A percentile compares a stretch with the other conserved stretches of the same genome.
These are phyloP conservation scores for Podosphaera aphanis DNA, from an alignment of 2,329 filamentous ascomycete genomes.

Conservation along the genomic window DNA sequence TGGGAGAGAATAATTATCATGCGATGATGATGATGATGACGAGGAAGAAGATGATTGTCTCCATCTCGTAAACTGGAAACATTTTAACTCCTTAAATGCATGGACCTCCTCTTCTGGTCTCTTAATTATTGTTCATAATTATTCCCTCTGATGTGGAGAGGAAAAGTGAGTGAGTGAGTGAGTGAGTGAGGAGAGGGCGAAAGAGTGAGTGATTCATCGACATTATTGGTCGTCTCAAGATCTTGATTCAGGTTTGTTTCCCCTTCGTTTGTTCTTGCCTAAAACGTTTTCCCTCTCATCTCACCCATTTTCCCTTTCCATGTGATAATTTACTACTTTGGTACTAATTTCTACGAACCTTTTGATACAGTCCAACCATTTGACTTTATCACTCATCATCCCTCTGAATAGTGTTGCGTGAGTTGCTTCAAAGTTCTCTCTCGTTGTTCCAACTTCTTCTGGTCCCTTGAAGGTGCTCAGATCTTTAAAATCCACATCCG, in stretches of 20 bases:
- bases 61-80: not conserved
- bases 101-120: not conserved
- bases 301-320: not conserved
- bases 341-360: not conserved
- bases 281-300: too few relatives aligned
- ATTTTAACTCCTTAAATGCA: not conserved
- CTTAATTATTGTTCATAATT: too few relatives aligned
- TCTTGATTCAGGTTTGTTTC: not conserved
- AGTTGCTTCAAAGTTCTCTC: not conserved
- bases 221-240: not conserved
- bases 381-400: not conserved
- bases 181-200: too few relatives aligned
- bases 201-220: not conserved
- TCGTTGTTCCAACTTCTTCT: not conserved
- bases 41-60: not conserved
- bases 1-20: not conserved
- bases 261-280: not conserved
- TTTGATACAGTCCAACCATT: not conserved
- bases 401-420: not conserved
- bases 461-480: not conserved
- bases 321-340: not conserved
- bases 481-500: not conserved
- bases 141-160: not conserved
- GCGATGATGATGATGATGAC: not conserved
- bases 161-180: too few relatives aligned